Base-by-base conservation (phyloP, 805 yeast genomes). In the Cyberlindnera xylosilytica region DNA sequence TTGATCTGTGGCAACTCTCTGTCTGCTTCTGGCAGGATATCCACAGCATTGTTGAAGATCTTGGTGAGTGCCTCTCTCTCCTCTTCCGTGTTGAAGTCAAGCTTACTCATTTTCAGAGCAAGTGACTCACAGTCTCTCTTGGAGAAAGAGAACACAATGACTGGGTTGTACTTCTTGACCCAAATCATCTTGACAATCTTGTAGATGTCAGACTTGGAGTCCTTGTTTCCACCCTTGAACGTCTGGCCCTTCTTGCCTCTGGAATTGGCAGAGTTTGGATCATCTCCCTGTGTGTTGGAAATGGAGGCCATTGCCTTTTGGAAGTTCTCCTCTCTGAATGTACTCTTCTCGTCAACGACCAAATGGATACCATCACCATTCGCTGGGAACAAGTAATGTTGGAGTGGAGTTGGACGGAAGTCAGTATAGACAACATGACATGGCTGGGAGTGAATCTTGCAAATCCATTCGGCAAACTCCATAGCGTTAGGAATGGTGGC, bases 401-500 rank as follows among this genome's bases (percentile, higher is more conserved):
- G 99, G 53, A 93, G 71, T 1, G 99, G 99, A 6, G 99, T 93
- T 29, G 99, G 99, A 64, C 99, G 83, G 76, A 91, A 93, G 68
- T 93, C 97, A 1, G 99, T 93, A 65, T 93, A 93, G 17, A 93
- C 99, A 64, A 93, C 95, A 65, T 93, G 98, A 62, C 99, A 93
- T 6, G 99, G 99, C 64, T 95, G 99, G 34, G 77, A 73, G 62
- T 93, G 99, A 42, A 84, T 90, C 58, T 87, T 85, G 62, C 96
- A 90, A 45, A 93, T 87, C 99, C 99, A 93, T 65, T 91, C 96
- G 10, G 98, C 97, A 70, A 91, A 91, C 62, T 91, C 97, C 90
- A 87, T 85, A 2, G 98, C 97, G 61, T 91, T 91, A 20, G 99
- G 99, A 53, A 91, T 91, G 1, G 99, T 91, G 37, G 98, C 98